Evolutionary conservation across 2,329 filamentous ascomycete species (phyloP).

Genomic region (Hymenotorrendiella dingleyae): DNA sequence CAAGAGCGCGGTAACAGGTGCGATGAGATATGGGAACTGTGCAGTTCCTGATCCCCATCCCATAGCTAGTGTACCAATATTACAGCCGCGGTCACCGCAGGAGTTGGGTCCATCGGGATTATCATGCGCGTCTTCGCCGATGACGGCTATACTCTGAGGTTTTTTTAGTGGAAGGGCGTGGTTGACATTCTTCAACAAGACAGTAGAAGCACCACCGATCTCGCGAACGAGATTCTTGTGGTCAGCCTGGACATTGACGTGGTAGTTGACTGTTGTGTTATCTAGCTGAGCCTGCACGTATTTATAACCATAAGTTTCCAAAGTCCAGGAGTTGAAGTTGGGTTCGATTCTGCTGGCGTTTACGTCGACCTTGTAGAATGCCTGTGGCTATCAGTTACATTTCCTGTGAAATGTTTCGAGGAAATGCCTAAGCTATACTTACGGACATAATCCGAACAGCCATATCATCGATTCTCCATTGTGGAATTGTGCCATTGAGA

Average conservation of each 20-base stretch:
- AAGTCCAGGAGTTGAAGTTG: conserved; percentile 88
- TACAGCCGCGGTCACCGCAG: conserved; percentile 52
- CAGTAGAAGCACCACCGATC: conserved; percentile 72
- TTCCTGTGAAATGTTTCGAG: conserved; percentile 40
- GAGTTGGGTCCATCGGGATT: conserved; percentile 74
- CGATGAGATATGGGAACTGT: conserved; percentile 70
- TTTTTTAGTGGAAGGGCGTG: conserved; percentile 67
- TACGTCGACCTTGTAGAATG: conserved; percentile 35
- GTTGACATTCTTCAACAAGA: conserved; percentile 77
- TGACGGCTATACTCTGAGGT: conserved; percentile 67
- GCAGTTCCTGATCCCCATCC: conserved; percentile 73
- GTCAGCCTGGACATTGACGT: conserved; percentile 72
- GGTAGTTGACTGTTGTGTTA: conserved; percentile 66
- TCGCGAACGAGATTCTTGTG: conserved; percentile 73
- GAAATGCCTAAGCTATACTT: no score
- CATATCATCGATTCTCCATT: conserved; percentile 90
- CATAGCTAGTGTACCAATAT: conserved; percentile 62
- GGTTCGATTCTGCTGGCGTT: conserved; percentile 37
- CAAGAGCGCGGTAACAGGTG: conserved; percentile 65
- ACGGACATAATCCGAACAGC: conserved; percentile 71
- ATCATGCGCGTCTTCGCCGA: conserved; percentile 77
- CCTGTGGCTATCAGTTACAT: neutral
- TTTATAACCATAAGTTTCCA: conserved; percentile 64
- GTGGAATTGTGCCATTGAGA: conserved; percentile 81
- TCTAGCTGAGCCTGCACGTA: conserved; percentile 60